phyloP scores from a whole-genome alignment of 106 monocot genomes.

The Dendrobium nobile region DNA sequence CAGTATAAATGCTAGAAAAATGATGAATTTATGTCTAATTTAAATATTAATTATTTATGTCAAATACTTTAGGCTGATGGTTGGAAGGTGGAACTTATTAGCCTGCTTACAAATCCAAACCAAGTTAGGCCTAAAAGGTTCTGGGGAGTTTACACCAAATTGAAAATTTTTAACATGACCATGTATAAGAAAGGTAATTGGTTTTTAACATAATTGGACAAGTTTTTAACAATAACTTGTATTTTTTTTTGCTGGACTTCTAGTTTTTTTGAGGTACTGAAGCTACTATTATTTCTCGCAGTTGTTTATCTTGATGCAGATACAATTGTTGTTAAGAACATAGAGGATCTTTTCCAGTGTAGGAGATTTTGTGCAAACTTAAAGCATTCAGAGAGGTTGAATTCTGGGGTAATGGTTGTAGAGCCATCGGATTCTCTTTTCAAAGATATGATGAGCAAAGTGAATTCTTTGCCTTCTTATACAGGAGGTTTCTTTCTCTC shows the following conservation, averaged over 20 bases:
- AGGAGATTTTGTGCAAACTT: slow-evolving; percentile 92
- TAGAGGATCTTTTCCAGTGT: slow-evolving; percentile 96
- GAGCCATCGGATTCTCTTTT: slow-evolving; percentile 85
- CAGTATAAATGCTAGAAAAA: neutral
- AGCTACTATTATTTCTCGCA: slow-evolving; percentile 22
- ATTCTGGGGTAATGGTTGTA: slow-evolving; percentile 99
- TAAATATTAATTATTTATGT: slow-evolving; percentile 9
- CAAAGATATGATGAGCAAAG: slow-evolving; percentile 91
- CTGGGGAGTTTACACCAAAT: slow-evolving; percentile 99
- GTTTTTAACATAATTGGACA: neutral
- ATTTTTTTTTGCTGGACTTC: neutral
- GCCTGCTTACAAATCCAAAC: slow-evolving; percentile 88
- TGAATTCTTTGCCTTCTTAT: slow-evolving; percentile 70
- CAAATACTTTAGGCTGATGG: slow-evolving; percentile 78
- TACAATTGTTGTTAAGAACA: slow-evolving; percentile 88
- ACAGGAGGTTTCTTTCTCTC: slow-evolving; percentile 76
- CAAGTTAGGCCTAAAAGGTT: slow-evolving; percentile 84
- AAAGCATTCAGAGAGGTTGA: slow-evolving; percentile 97
- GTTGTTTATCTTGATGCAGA: slow-evolving; percentile 99
- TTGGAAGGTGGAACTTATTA: slow-evolving; percentile 85
- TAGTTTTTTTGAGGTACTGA: neutral
- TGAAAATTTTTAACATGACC: slow-evolving; percentile 95
- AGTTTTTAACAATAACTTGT: neutral
- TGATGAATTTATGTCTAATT: neutral
- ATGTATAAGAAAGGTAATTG: slow-evolving; percentile 86